Evolutionary conservation across 1,284 basidiomycete species (phyloP), one percentile per base, ranked within the genome.

Genomic region (Melampsora larici-populina): DNA sequence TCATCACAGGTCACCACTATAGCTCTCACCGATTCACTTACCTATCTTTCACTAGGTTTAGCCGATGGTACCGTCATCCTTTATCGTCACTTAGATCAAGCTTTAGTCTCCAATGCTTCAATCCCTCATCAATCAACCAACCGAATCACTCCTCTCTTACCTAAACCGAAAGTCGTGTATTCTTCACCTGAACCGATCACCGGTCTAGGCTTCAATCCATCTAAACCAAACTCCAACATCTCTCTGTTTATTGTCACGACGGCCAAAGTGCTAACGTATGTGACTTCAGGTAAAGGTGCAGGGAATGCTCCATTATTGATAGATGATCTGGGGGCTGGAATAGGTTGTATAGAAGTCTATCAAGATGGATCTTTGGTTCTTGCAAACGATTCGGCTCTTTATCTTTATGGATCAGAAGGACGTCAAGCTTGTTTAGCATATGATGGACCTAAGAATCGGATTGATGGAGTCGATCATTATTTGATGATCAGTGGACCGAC

Each of bases 21-120:
- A 15, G 91, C 94, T 0, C 86, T 95, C 33, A 92, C 94, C 0
- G 86, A 89, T 7, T 88, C 88, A n/a, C 87, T 97, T 0, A 89
- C 91, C 0, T 92, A 94, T 84, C 88, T 99, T 24, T 91, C 94
- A 5, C 88, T 97, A 58, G 96, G 94, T 9, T 88, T 98, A 13
- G 94, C 90, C 1, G 95, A 98, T 82, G 96, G 96, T n/a, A 92
- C 92, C 0, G 94, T 97, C 7, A 87, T 97, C 6, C 87, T 97
- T 24, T 94, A 94, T 82, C 90, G 93, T 4, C 92, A 97, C 81
- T 87, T 98, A 49, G 90, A 95, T 82, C 93, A 96, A 82, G 93
- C 92, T 0, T 87, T 95, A 29, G 88, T 89, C 15, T 89, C 90
- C 17, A 78, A 82, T 21, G 81, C 83, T 9, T 43, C 80, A 2